phyloP scores from a whole-genome alignment of 139 green algal species.

The Deuterostichococcus epilithicus region DNA sequence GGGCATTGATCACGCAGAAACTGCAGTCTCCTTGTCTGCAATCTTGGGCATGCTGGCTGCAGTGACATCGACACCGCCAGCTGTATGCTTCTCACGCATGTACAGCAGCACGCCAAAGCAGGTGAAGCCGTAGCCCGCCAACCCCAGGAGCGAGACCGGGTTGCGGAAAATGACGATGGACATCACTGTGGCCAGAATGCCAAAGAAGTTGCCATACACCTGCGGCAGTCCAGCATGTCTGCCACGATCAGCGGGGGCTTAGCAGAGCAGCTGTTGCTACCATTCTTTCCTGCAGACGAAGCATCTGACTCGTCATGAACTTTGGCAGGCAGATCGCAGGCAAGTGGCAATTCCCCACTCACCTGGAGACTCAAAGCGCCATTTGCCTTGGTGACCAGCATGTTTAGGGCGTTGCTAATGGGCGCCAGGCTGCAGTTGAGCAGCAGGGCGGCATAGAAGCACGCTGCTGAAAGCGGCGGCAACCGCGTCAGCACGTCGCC shows the following conservation, averaged over 20 bases:
- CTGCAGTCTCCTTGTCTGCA: too few relatives aligned
- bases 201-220: conserved; percentile 95
- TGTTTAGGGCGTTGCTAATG: conserved; percentile 97
- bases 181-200: conserved; percentile 82
- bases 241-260: too few relatives aligned
- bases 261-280: too few relatives aligned
- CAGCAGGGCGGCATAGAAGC: conserved; percentile 66
- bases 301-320: too few relatives aligned
- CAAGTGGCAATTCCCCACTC: too few relatives aligned
- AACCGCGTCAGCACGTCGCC: conserved; percentile 10
- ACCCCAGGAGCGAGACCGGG: conserved; percentile 49
- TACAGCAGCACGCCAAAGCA: conserved; percentile 76
- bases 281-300: too few relatives aligned
- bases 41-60: too few relatives aligned
- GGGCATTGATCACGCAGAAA: too few relatives aligned
- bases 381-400: conserved; percentile 95
- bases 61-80: neutral
- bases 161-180: conserved; percentile 86
- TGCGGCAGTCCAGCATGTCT: conserved; percentile 19
- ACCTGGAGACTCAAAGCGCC: conserved; percentile 89
- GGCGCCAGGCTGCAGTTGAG: conserved; percentile 85
- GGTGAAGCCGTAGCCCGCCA: conserved; percentile 80
- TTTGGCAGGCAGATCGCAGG: too few relatives aligned
- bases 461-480: neutral
- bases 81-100: conserved; percentile 2